phyloP scores from a whole-genome alignment of 306 rosid species.

The Trifolium fragiferum region DNA sequence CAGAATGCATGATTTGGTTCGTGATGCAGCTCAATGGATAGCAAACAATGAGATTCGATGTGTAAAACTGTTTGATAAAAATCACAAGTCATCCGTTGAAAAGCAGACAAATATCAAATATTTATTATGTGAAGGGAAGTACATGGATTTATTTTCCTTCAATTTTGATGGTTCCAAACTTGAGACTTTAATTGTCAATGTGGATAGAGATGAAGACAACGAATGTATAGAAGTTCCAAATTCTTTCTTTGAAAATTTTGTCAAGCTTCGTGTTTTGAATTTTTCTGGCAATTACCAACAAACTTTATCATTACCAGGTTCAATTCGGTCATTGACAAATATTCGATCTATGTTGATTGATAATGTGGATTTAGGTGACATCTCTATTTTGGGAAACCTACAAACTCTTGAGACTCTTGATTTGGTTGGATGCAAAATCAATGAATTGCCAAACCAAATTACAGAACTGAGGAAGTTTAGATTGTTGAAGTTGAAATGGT shows the following conservation, averaged over 20 bases:
- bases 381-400: conserved; percentile 21
- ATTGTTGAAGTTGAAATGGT: no score
- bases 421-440: rapidly evolving
- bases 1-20: conserved; percentile 40
- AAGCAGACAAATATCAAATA: background rate
- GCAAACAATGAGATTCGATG: background rate
- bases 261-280: background rate
- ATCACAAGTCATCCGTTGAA: background rate
- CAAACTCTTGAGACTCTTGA: conserved; percentile 26
- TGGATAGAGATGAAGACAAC: rapidly evolving
- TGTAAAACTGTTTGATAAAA: background rate
- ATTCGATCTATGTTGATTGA: background rate
- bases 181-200: background rate
- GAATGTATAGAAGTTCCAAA: rapidly evolving
- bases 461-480: background rate
- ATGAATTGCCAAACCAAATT: background rate
- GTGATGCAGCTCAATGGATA: background rate
- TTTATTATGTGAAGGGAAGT: background rate
- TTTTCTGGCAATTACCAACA: rapidly evolving
- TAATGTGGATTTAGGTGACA: background rate
- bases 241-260: background rate
- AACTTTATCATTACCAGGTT: background rate
- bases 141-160: background rate
- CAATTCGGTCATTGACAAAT: background rate
- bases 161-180: conserved; percentile 11